Conservation (phyloP, 768 basidiomycete genomes). For the Cubamyces sp. region DNA sequence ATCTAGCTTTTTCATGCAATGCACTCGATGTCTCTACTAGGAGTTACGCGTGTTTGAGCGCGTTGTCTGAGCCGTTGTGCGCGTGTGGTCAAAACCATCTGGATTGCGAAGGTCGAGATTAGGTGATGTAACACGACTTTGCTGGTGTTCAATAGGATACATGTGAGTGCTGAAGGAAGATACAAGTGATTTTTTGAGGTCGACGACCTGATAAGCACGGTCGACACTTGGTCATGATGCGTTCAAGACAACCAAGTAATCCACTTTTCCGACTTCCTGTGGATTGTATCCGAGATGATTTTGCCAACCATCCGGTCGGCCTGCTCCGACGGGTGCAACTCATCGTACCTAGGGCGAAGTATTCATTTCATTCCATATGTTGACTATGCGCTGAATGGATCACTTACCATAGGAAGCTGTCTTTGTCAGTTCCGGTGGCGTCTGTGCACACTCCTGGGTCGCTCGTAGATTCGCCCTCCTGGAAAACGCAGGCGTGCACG, state of each 20-base stretch:
- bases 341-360: slow-evolving; percentile 45
- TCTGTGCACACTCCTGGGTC: slow-evolving; percentile 39
- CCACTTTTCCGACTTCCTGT: slow-evolving; percentile 49
- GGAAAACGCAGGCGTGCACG: slow-evolving; percentile 51
- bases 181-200: no score
- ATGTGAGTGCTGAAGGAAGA: no score
- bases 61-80: no score
- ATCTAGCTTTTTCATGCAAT: not conserved
- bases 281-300: slow-evolving; percentile 52
- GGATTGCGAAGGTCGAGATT: no score
- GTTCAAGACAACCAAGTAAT: slow-evolving; percentile 47
- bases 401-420: slow-evolving; percentile 61
- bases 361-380: not conserved
- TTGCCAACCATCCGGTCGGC: slow-evolving; percentile 55
- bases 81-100: no score
- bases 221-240: no score
- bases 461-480: slow-evolving; percentile 36
- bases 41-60: not conserved
- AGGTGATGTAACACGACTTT: no score
- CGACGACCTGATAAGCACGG: no score
- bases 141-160: no score
- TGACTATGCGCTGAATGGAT: not conserved
- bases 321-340: slow-evolving; percentile 65
- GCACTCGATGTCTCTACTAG: not conserved
- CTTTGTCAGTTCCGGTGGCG: slow-evolving; percentile 48